phyloP scores from a whole-genome alignment of 1,284 basidiomycete species.

The Malassezia caprae region DNA sequence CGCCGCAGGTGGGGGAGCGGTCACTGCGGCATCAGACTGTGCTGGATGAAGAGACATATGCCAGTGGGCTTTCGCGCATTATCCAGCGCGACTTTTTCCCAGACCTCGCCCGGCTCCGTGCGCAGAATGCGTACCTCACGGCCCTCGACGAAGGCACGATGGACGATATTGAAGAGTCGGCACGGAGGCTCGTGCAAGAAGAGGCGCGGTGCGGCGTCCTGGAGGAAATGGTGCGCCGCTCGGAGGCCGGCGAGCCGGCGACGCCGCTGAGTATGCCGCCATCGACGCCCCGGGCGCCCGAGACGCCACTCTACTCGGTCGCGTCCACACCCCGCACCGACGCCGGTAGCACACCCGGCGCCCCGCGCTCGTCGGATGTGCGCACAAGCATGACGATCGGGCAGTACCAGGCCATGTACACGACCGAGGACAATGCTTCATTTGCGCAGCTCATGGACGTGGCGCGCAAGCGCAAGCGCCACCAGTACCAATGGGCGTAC shows the following conservation, averaged over 20 bases:
- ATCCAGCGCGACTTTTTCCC: constrained; percentile 97
- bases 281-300: neutral
- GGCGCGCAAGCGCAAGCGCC: constrained; percentile 24
- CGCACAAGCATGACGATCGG: constrained; percentile 24
- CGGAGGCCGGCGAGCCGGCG: neutral
- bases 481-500: constrained; percentile 32
- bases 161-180: constrained; percentile 16
- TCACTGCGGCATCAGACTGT: constrained; percentile 35
- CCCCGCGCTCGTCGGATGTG: neutral
- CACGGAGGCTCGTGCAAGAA: constrained; percentile 20
- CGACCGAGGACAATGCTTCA: constrained; percentile 45
- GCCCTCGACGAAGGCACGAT: constrained; percentile 31
- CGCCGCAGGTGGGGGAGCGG: constrained; percentile 20
- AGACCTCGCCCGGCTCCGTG: constrained; percentile 26
- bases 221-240: constrained; percentile 5
- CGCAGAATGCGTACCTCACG: constrained; percentile 39
- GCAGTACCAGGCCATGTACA: constrained; percentile 33
- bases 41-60: constrained; percentile 76
- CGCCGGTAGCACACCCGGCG: neutral
- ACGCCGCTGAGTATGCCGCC: constrained; percentile 7
- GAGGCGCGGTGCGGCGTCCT: constrained; percentile 22
- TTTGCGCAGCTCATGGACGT: constrained; percentile 33
- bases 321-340: constrained; percentile 6
- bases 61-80: constrained; percentile 76
- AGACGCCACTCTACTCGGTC: neutral